These are phyloP conservation scores for Fusarium sp. DNA, from an alignment of 2,329 filamentous ascomycete species.

Conservation along the genomic window DNA sequence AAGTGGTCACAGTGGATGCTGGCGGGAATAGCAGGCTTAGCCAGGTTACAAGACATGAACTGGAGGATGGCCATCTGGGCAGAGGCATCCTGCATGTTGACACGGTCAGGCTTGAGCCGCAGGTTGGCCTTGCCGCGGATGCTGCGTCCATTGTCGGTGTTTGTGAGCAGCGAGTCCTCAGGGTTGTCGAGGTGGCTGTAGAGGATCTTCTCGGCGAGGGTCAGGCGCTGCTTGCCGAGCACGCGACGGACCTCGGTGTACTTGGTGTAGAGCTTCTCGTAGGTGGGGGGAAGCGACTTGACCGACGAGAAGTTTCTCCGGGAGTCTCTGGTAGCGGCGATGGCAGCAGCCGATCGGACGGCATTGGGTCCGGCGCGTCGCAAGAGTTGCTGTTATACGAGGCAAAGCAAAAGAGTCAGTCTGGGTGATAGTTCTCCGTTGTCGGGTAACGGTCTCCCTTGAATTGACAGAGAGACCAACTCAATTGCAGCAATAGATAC, in stretches of 20 bases:
- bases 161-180: constrained; percentile 86
- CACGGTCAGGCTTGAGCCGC: constrained; percentile 96
- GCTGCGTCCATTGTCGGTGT: constrained; percentile 84
- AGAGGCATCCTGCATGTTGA: constrained; percentile 99
- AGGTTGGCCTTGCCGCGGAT: constrained; percentile 91
- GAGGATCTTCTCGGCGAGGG: constrained; percentile 96
- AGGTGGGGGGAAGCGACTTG: constrained; percentile 72
- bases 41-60: constrained; percentile 97
- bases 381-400: constrained; percentile 51
- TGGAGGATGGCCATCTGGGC: constrained; percentile 98
- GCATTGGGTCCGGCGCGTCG: constrained; percentile 49
- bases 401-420: constrained; percentile 22
- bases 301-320: constrained; percentile 55
- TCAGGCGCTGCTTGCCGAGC: constrained; percentile 76
- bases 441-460: constrained; percentile 2
- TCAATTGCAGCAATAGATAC: constrained; percentile 17
- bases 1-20: constrained; percentile 99
- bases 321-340: constrained; percentile 48
- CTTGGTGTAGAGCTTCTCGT: constrained; percentile 82
- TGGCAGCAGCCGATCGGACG: constrained; percentile 39
- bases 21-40: constrained; percentile 89
- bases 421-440: not conserved
- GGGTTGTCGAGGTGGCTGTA: constrained; percentile 94
- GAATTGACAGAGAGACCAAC: not conserved
- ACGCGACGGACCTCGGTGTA: constrained; percentile 81